These are phyloP conservation scores for Posidonia australis DNA, from an alignment of 106 monocot genomes.

Conservation along the genomic window DNA sequence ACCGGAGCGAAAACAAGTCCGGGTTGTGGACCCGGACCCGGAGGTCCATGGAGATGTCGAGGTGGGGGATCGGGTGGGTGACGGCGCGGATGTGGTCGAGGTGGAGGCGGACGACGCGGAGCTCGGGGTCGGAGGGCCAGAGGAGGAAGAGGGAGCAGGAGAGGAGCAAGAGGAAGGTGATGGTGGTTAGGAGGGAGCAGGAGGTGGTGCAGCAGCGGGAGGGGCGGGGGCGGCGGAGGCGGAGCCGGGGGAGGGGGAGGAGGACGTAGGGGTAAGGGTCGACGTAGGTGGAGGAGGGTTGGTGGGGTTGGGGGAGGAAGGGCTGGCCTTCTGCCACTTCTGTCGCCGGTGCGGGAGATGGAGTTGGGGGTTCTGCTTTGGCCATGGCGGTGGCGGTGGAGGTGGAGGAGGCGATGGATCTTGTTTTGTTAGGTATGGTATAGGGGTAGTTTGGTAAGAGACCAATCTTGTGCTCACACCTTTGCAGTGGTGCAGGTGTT, in stretches of 20 bases:
- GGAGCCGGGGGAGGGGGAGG: conserved; percentile 20
- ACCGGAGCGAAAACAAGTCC: conserved; percentile 68
- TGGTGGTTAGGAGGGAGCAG: conserved; percentile 23
- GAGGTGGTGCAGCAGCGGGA: conserved; percentile 16
- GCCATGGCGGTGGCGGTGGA: not conserved
- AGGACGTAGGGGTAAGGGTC: conserved; percentile 17
- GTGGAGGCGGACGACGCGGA: conserved; percentile 48
- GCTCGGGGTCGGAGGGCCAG: conserved; percentile 53
- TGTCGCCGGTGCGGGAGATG: not conserved
- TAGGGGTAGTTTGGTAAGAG: too few species aligned
- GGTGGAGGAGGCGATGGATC: too few species aligned
- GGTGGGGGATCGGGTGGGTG: conserved; percentile 14
- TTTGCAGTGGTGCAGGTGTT: too few species aligned
- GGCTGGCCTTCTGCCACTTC: not conserved
- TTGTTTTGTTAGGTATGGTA: too few species aligned
- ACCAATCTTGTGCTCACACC: too few species aligned
- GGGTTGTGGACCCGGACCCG: conserved; percentile 44
- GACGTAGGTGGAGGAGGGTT: conserved; percentile 10
- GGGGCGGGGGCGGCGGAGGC: conserved; percentile 5
- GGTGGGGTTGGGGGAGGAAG: conserved; percentile 5
- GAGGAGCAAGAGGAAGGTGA: conserved; percentile 14
- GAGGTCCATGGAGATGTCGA: conserved; percentile 41
- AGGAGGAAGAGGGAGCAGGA: conserved; percentile 35
- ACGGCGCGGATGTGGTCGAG: conserved; percentile 34
- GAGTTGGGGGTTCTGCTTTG: not conserved